Evolutionary conservation across 2,329 filamentous ascomycete species (phyloP), one percentile per base, ranked within the genome.

Genomic region (Fusarium sp.): DNA sequence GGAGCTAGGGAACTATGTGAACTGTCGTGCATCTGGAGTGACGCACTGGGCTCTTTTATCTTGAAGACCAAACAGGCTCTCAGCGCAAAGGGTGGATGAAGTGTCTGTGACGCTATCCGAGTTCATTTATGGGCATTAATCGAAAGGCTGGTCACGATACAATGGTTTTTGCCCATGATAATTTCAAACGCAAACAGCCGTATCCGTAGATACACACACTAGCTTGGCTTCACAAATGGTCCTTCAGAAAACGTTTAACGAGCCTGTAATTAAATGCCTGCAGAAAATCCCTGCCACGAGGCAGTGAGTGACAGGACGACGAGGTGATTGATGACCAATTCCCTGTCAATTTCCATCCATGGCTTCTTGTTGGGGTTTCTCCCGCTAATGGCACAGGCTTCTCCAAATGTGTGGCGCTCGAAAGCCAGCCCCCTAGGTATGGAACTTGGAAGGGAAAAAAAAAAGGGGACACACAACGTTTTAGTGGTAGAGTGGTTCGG

Each of bases 381-480:
- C 60, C 55, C 45, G 44, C 39, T 24, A 33, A 57, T 50, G 33
- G 53, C 42, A 65, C 28, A 35, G 50, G 50, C 45, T 70, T 70
- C 61, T 73, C 54, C 64, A 72, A 66, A 47, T 62, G 56, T 61
- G 62, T 73, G 71, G 71, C 71, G 71, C 70, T 63, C 59, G 61
- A 45, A 31, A 41, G 47, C 61, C 61, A 51, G 31, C 61, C 44
- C 64, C 57, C 47, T n/a, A n/a, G n/a, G n/a, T n/a, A n/a, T n/a
- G n/a, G n/a, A n/a, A n/a, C 55, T 50, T 61, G 68, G 45, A 66
- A 60, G 48, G 30, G 28, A 48, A 71, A 67, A 48, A 71, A 67
- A 72, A 76, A 76, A 70, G 71, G 69, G 71, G 74, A 75, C 64
- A 70, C 65, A 35, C 39, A 68, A 65, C 63, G 74, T 72, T 74